Base-by-base conservation (phyloP, 495 filamentous ascomycete genomes). In the Xylona heveae region DNA sequence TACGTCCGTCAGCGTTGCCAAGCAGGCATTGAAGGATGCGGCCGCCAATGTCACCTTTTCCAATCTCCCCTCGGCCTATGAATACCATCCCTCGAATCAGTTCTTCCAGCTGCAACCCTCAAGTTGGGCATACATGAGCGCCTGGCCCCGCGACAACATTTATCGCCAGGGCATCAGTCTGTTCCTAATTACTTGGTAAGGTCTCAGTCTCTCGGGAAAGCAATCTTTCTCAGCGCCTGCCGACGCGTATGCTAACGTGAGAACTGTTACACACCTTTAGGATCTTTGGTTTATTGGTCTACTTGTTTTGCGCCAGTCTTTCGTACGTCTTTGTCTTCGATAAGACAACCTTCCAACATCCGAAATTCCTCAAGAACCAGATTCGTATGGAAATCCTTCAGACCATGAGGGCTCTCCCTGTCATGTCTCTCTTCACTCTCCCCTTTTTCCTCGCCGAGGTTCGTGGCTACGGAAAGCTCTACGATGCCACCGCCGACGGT, bases 281-380 rank as follows among this genome's bases (percentile, higher is more conserved):
- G 74, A 47, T 91, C 42, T 90, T 88, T 43, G 82, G 85, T 36
- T 50, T 81, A 18, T 39, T 80, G 25, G 53, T 83, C 39, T 95
- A 95, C 61, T 92, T 84, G 51, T 38, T 78, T 38, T 81, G 74
- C 47, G 73, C 85, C 13, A 63, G 73, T 24, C 59, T 91, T 18
- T 92, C 82, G 19, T 95, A 91, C 59, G 35, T 74, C 44, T 85
- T 92, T 63, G 59, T 95, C 55, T 95, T 92, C 62, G 84, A 95
- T 55, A 82, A 95, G 49, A 62, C 68, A 13, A 85, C 78, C 40
- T 71, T 81, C 57, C 59, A 77, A 7, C 88, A 95, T 49, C 85
- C 85, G 23, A 92, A 90, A 51, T 95, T 82, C 52, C 77, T 94
- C 47, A 84, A 83, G 54, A 79, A 93, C 57, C 85, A 95, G 52